Base-by-base conservation (phyloP, 2,329 filamentous ascomycete species). In the Xylariaceae sp. region DNA sequence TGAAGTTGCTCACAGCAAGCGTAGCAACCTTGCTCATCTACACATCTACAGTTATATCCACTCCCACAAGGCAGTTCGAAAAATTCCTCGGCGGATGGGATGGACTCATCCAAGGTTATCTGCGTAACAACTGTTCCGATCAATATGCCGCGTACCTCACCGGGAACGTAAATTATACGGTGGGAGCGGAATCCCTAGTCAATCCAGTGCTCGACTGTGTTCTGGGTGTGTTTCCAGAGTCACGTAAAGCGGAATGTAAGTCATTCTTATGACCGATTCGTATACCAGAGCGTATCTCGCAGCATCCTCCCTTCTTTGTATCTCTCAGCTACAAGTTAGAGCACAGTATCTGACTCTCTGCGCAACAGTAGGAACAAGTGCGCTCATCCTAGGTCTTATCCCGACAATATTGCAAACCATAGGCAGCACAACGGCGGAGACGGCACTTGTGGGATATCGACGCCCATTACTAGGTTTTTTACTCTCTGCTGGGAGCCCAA, bases 141-240 rank as follows among this genome's bases (percentile, higher is more conserved):
- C 33, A 39, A n/a, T 53, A 55, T 15, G 57, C 51, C 13, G 42
- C 39, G n/a, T 62, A 58, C 24, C 43, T 55, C 11, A 56, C 54
- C 0, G 59, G 57, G 24, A 42, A 59, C 2, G 20, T 58, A 16
- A 46, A 51, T 43, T 10, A 30, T 3, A 43, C 42, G 2, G 21
- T 40, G 6, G 41, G 46, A n/a, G 39, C 36, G 7, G 48, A 57
- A 26, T 48, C 48, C 2, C 42, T 55, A 16, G 53, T 62, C 6
- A 62, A 55, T 20, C 58, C 60, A 3, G 45, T 62, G 5, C 54
- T 63, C n/a, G 45, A 62, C 20, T 64, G 62, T 43, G 27, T 64
- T 30, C 42, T 64, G 5, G 33, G 41, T 5, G 27, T 24, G 1
- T 60, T 63, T 8, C 57, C 57, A 27, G 61, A 64, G 50, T 59